Evolutionary conservation across 116 monocot genomes (phyloP).

Genomic region (Phalaenopsis hybrid): DNA sequence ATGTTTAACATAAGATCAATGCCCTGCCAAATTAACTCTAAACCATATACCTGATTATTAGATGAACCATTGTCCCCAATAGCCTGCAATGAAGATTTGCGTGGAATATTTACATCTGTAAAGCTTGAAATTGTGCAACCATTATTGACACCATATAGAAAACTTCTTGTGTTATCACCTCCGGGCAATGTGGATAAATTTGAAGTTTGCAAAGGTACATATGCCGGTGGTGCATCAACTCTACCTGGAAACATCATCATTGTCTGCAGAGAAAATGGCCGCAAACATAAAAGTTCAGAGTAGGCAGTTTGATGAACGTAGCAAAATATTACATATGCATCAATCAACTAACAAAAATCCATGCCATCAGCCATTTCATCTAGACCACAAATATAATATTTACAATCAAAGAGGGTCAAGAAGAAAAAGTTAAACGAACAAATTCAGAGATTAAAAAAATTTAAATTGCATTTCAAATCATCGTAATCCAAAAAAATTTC

Average conservation of each 20-base stretch:
- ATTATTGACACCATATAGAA: slow-evolving; percentile 1
- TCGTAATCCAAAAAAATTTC: too few species aligned
- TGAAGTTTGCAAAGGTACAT: slow-evolving; percentile 13
- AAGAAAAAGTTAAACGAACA: not conserved
- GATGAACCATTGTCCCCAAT: slow-evolving; percentile 12
- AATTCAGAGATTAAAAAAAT: too few species aligned
- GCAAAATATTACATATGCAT: not conserved
- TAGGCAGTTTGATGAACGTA: not conserved
- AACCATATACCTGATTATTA: slow-evolving; percentile 19
- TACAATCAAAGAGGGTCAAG: not conserved
- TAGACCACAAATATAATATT: not conserved
- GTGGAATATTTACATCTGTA: slow-evolving; percentile 18
- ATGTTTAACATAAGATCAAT: not conserved
- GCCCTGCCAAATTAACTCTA: not conserved
- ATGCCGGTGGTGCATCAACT: slow-evolving; percentile 7
- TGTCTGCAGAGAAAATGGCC: slow-evolving; percentile 24
- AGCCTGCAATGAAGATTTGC: not conserved
- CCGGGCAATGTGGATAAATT: slow-evolving; percentile 31
- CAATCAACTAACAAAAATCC: not conserved
- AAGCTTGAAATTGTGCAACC: slow-evolving; percentile 5
- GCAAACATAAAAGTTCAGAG: not conserved
- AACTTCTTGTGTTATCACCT: slow-evolving; percentile 13
- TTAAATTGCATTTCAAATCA: too few species aligned
- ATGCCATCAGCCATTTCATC: not conserved
- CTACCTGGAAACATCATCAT: slow-evolving; percentile 18